These are phyloP conservation scores for Pisolithus marmoratus DNA, from an alignment of 768 basidiomycete species.

Conservation along the genomic window DNA sequence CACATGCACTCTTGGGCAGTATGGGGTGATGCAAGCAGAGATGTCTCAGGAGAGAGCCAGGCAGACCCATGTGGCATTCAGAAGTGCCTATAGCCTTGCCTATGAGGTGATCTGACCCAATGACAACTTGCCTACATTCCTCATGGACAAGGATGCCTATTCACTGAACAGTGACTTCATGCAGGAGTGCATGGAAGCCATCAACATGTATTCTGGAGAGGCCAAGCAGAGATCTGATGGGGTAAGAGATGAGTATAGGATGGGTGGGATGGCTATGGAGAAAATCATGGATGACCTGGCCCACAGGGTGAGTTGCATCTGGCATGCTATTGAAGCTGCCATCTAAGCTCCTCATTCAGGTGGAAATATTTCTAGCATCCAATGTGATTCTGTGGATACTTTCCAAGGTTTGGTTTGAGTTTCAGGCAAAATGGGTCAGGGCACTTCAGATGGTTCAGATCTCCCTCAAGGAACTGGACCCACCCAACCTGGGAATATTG, in stretches of 20 bases:
- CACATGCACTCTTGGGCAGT: conserved; percentile 1
- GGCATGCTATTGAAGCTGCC: too few species aligned
- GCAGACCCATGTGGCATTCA: conserved; percentile 9
- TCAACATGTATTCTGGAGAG: background rate
- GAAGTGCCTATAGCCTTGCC: background rate
- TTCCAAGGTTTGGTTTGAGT: too few species aligned
- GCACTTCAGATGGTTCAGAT: too few species aligned
- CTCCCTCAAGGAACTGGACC: background rate
- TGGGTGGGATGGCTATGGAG: too few species aligned
- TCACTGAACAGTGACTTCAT: background rate
- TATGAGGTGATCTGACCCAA: conserved; percentile 9
- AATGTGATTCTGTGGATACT: too few species aligned
- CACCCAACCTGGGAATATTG: conserved; percentile 5
- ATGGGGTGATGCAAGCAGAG: conserved; percentile 13
- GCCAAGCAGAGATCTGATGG: too few species aligned
- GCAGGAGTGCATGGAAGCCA: background rate
- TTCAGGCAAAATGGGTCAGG: too few species aligned
- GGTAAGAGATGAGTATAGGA: too few species aligned
- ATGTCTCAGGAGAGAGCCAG: conserved; percentile 4
- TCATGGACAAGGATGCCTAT: background rate
- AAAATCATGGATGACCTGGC: too few species aligned
- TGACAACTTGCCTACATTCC: conserved; percentile 5
- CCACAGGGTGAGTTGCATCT: background rate
- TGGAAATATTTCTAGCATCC: too few species aligned
- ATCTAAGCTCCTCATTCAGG: too few species aligned